These are phyloP conservation scores for Acidiella bohemica DNA, from an alignment of 495 filamentous ascomycete species.

Conservation along the genomic window DNA sequence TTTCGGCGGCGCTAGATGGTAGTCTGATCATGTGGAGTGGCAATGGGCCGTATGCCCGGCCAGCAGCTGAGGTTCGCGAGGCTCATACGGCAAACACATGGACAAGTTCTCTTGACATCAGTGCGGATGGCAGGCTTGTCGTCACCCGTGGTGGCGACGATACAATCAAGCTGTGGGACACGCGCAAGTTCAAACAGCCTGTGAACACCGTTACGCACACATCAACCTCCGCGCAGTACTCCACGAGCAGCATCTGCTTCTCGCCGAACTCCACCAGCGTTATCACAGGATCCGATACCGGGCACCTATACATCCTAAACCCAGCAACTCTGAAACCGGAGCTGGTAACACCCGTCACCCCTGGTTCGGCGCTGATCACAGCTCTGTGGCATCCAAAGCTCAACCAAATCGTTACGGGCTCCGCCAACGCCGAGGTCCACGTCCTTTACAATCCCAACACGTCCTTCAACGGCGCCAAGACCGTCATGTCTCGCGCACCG, in stretches of 20 bases:
- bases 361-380: slow-evolving; percentile 64
- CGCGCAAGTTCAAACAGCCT: slow-evolving; percentile 82
- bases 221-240: slow-evolving; percentile 70
- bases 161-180: slow-evolving; percentile 82
- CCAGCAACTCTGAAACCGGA: slow-evolving; percentile 75
- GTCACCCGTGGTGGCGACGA: slow-evolving; percentile 84
- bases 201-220: slow-evolving; percentile 63
- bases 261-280: slow-evolving; percentile 68
- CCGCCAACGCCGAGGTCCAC: slow-evolving; percentile 75
- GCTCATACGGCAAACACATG: slow-evolving; percentile 76
- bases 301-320: slow-evolving; percentile 85
- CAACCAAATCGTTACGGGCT: slow-evolving; percentile 92
- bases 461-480: slow-evolving; percentile 68
- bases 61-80: slow-evolving; percentile 70
- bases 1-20: slow-evolving; percentile 80
- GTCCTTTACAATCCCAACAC: slow-evolving; percentile 78
- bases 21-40: slow-evolving; percentile 86
- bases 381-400: slow-evolving; percentile 87
- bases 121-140: slow-evolving; percentile 74
- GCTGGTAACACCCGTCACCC: slow-evolving; percentile 73
- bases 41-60: slow-evolving; percentile 73
- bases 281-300: slow-evolving; percentile 75
- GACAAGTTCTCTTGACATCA: slow-evolving; percentile 89
- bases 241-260: slow-evolving; percentile 77
- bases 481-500: slow-evolving; percentile 83